These are phyloP conservation scores for Neurospora sp. DNA, from an alignment of 495 filamentous ascomycete species.

Conservation along the genomic window DNA sequence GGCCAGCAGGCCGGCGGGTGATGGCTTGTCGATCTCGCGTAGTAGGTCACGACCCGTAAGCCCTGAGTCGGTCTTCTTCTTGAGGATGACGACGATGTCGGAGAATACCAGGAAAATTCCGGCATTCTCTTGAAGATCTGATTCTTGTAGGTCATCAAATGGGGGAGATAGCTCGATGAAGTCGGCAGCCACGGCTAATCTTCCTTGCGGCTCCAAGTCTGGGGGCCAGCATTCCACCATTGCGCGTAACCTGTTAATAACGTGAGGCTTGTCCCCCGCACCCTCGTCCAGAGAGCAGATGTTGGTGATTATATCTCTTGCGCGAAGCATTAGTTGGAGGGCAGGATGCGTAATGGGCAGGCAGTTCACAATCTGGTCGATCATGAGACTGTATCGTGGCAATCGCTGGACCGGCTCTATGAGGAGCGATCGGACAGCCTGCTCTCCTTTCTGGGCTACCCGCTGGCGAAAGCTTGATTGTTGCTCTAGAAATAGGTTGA, in stretches of 20 bases:
- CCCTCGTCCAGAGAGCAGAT: slow-evolving; percentile 83
- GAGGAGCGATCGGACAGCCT: slow-evolving; percentile 78
- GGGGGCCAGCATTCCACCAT: slow-evolving; percentile 74
- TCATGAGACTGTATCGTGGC: slow-evolving; percentile 88
- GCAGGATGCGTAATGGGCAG: slow-evolving; percentile 78
- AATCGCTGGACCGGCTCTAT: slow-evolving; percentile 96
- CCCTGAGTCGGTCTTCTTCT: slow-evolving; percentile 48
- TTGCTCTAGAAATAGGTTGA: slow-evolving; percentile 63
- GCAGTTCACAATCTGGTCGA: slow-evolving; percentile 83
- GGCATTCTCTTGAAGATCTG: slow-evolving; percentile 29
- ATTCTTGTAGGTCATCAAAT: slow-evolving; percentile 30
- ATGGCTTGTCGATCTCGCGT: slow-evolving; percentile 72
- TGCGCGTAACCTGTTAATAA: slow-evolving; percentile 60
- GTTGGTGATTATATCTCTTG: slow-evolving; percentile 82
- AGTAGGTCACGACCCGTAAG: slow-evolving; percentile 68
- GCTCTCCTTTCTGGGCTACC: slow-evolving; percentile 79
- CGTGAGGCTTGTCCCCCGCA: slow-evolving; percentile 54
- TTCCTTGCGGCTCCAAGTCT: slow-evolving; percentile 59
- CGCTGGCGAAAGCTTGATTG: slow-evolving; percentile 70
- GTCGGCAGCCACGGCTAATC: slow-evolving; percentile 78
- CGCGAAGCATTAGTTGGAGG: slow-evolving; percentile 66
- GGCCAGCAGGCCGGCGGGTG: slow-evolving; percentile 43
- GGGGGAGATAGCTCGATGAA: slow-evolving; percentile 68
- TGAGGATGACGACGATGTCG: slow-evolving; percentile 67
- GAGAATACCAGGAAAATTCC: slow-evolving; percentile 78